phyloP scores from a whole-genome alignment of 1,284 basidiomycete genomes.

The Cutaneotrichosporon sp. region DNA sequence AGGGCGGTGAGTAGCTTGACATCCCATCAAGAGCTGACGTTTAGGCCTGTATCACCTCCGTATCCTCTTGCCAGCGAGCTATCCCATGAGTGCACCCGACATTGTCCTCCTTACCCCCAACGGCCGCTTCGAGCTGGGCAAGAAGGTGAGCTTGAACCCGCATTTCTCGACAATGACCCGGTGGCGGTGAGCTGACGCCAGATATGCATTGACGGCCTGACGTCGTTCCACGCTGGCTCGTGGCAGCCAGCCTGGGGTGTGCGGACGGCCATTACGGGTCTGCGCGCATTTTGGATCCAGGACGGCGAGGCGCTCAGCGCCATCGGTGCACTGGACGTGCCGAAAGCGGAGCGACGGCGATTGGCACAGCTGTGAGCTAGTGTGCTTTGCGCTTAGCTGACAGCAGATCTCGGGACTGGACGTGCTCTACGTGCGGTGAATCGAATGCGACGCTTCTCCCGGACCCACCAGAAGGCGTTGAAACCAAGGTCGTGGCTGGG shows the following conservation, averaged over 20 bases:
- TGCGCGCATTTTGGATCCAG: slow-evolving; percentile 86
- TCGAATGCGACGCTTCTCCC: slow-evolving; percentile 63
- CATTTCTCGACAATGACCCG: too few relatives aligned
- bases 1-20: too few relatives aligned
- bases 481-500: background rate
- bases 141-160: slow-evolving; percentile 61
- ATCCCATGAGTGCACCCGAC: slow-evolving; percentile 89
- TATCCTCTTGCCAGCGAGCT: slow-evolving; percentile 83
- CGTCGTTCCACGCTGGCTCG: slow-evolving; percentile 56
- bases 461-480: slow-evolving; percentile 4
- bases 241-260: slow-evolving; percentile 99
- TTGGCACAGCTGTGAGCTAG: slow-evolving; percentile 64
- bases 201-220: slow-evolving; percentile 88
- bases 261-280: slow-evolving; percentile 86
- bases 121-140: slow-evolving; percentile 89
- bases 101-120: slow-evolving; percentile 93
- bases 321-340: slow-evolving; percentile 80
- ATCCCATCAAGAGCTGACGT: too few relatives aligned
- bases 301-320: slow-evolving; percentile 84
- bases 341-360: slow-evolving; percentile 69
- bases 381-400: slow-evolving; percentile 54
- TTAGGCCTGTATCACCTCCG: slow-evolving; percentile 82
- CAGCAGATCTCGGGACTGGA: slow-evolving; percentile 73
- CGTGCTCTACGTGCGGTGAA: slow-evolving; percentile 67
- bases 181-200: slow-evolving; percentile 51